Base-by-base conservation (phyloP, 1,284 basidiomycete genomes). In the Ustilago nuda region DNA sequence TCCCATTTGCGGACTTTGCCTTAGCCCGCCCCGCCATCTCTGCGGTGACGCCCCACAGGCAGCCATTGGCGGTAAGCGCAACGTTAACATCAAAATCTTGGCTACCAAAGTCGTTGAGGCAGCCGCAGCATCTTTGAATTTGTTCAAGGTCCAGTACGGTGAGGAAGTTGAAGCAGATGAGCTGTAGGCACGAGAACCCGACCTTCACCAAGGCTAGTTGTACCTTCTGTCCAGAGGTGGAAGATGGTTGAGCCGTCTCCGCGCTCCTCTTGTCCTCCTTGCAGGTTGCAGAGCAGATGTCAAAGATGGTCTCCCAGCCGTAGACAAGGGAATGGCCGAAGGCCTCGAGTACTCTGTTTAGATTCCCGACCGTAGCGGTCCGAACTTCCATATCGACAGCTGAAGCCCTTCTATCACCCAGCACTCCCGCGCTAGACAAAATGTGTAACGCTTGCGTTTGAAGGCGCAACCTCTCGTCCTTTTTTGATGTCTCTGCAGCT, bases 271-370 rank as follows among this genome's bases (percentile, higher is more conserved):
- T 57, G 56, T 67, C 45, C 66, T 55, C 61, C 23, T 66, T 65
- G 56, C 78, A 80, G 0, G 79, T 66, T 1, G 79, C 76, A 11
- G 78, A 73, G 53, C 81, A 84, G 23, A 97, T 94, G 70, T 92
- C 90, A 84, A 98, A 98, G 78, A 98, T 94, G 0, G 89, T 92
- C 67, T 93, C 92, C 96, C 96, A 99, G 0, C 95, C 95, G 11
- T 92, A 90, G 8, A 94, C 89, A 2, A 99, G 89, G 0, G 93
- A 93, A 86, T 98, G 95, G 0, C 94, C 95, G 0, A 93, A 93
- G 0, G 92, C 91, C 85, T 98, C 94, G 17, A 99, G 87, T 2
- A 84, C 93, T 78, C 92, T 91, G 79, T 95, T 93, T 19, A 99
- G 87, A 0, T 93, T 94, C 79, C 96, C 93, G 60, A 96, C 88